phyloP scores from a whole-genome alignment of 163 green algal genomes.

The Chlamydomonas reinhardtii region DNA sequence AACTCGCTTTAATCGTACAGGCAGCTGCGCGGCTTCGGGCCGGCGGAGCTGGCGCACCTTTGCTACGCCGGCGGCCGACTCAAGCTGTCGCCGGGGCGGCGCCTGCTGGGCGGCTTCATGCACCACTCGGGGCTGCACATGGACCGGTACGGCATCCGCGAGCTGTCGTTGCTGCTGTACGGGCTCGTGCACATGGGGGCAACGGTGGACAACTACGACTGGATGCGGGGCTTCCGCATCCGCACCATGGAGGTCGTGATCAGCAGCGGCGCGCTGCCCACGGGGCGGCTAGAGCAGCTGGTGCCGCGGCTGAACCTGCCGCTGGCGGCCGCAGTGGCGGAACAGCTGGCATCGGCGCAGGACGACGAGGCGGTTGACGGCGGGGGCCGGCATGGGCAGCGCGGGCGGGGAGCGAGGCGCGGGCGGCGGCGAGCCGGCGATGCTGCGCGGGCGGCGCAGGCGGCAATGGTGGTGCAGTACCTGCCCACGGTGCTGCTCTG shows the following conservation, averaged over 20 bases:
- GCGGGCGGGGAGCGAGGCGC: too few species aligned
- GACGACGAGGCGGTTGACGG: not conserved
- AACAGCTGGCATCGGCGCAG: not conserved
- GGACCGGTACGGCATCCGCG: conserved; percentile 3
- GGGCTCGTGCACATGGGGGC: conserved; percentile 34
- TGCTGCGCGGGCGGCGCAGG: not conserved
- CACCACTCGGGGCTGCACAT: not conserved
- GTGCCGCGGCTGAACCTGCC: not conserved
- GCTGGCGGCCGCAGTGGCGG: not conserved
- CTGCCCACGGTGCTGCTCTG: conserved; percentile 4
- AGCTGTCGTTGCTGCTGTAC: conserved; percentile 32
- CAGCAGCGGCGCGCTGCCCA: not conserved
- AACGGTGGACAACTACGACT: not conserved
- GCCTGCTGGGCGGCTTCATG: conserved; percentile 28
- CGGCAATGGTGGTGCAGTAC: not conserved
- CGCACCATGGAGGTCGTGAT: not conserved
- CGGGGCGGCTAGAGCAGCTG: not conserved
- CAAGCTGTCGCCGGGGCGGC: not conserved
- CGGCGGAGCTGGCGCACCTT: conserved; percentile 55
- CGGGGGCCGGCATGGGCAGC: not conserved
- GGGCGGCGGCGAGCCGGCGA: not conserved
- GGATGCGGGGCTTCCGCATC: conserved; percentile 21
- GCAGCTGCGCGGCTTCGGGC: conserved; percentile 16
- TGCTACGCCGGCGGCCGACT: conserved; percentile 50
- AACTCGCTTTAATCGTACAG: too few species aligned